Evolutionary conservation across 2,329 filamentous ascomycete species (phyloP), one percentile per base, ranked within the genome.

Genomic region (Zopfia rhizophila): DNA sequence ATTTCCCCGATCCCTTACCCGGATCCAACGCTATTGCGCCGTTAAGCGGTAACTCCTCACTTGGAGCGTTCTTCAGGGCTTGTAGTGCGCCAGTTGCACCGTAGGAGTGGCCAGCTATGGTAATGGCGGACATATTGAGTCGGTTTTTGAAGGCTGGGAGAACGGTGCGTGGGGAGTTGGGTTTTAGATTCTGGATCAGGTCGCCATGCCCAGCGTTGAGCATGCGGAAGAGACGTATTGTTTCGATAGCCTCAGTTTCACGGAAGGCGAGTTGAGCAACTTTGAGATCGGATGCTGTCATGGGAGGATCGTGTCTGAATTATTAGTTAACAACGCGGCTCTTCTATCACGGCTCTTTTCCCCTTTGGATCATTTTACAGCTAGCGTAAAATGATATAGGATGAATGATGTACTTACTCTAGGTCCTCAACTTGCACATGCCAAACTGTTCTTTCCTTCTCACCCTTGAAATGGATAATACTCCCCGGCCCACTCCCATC

Each of bases 21-120:
- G 86, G 85, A 63, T 89, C 86, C 21, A 89, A 76, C 37, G 83
- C 77, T 48, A 89, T 79, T 14, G 77, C 85, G 3, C 80, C 84
- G 1, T 78, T 74, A 50, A 85, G 79, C 0, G 77, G 78, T 13
- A 76, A 68, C 43, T 61, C 56, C 48, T 74, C 45, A 33, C 51
- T 73, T 4, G 77, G 73, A 6, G 74, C 79, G 24, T 72, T 74
- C 38, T 79, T 79, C n/a, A 87, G 73, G 3, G 82, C 79, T 47
- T 85, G 83, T 14, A 88, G 72, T 0, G 82, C 84, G 3, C 82
- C 78, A 0, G 86, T 88, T 2, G 84, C 85, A 36, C 86, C 86
- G 68, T 85, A 87, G 0, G 83, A 86, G 62, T 88, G 85, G 0
- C 85, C 85, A 3, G 75, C 81, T 7, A 88, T 75, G 32, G 82